A percentile compares a stretch with the other conserved stretches of the same genome.
These are phyloP conservation scores for Liquidambar formosana DNA, from an alignment of 164 flowering plant genomes.

Conservation along the genomic window DNA sequence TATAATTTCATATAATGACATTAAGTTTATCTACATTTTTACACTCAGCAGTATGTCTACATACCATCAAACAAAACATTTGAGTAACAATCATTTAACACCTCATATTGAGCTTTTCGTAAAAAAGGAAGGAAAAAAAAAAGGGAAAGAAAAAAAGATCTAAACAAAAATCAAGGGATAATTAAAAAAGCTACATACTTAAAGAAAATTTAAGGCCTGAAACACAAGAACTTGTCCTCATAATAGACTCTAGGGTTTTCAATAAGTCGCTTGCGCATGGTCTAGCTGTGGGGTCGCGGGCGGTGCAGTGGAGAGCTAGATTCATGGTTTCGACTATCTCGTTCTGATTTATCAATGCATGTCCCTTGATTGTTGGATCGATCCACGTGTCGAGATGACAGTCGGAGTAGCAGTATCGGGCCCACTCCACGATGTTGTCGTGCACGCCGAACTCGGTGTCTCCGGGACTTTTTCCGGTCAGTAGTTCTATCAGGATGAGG, in stretches of 20 bases:
- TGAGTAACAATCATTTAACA: constrained; percentile 21
- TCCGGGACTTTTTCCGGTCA: constrained; percentile 63
- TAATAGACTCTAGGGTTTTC: constrained; percentile 37
- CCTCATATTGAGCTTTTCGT: not conserved
- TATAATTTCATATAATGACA: constrained; percentile 20
- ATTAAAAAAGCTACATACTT: constrained; percentile 7
- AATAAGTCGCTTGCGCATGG: constrained; percentile 43
- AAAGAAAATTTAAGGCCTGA: constrained; percentile 30
- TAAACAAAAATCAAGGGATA: not conserved
- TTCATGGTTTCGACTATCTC: constrained; percentile 66
- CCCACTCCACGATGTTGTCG: constrained; percentile 71
- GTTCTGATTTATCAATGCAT: constrained; percentile 33
- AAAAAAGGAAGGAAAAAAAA: not conserved
- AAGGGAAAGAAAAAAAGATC: constrained; percentile 1
- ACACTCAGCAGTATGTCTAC: constrained; percentile 38
- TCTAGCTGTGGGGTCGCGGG: constrained; percentile 58
- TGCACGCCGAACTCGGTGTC: constrained; percentile 52
- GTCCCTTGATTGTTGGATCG: constrained; percentile 43
- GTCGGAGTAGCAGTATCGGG: constrained; percentile 74
- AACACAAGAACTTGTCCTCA: constrained; percentile 38
- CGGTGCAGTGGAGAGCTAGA: constrained; percentile 72
- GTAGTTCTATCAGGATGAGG: constrained; percentile 59
- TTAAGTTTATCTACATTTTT: constrained; percentile 44
- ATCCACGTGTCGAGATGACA: constrained; percentile 76
- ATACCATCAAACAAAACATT: constrained; percentile 35